Percentiles rank a stretch among this genome's conserved stretches.
Conservation (phyloP, 345 rosid genomes). For the Melaleuca quinquenervia region DNA sequence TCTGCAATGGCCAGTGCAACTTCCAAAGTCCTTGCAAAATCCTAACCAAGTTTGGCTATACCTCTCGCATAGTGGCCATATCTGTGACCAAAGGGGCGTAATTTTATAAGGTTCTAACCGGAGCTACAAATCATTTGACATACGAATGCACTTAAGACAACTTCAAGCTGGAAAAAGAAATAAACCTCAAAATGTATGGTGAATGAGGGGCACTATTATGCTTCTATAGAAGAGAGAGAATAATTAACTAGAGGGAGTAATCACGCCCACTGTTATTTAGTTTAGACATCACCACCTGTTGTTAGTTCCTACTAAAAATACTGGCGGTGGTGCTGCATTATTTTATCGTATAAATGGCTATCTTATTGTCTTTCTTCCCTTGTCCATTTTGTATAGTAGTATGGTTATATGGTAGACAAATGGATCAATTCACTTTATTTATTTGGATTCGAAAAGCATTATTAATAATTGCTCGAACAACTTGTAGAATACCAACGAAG, state of each 20-base stretch:
- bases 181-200: neutral
- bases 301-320: neutral
- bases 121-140: neutral
- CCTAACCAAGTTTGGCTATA: neutral
- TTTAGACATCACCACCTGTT: neutral
- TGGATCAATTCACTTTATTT: neutral
- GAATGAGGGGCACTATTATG: neutral
- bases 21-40: neutral
- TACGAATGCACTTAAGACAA: neutral
- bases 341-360: neutral
- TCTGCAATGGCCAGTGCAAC: neutral
- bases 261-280: neutral
- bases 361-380: neutral
- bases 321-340: neutral
- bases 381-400: neutral
- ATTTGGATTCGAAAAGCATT: neutral
- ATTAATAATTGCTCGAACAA: neutral
- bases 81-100: neutral
- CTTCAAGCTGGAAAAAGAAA: neutral
- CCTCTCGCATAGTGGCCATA: neutral
- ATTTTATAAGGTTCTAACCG: neutral
- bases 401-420: neutral
- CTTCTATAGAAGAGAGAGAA: neutral
- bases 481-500: neutral
- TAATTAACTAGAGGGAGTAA: neutral